Percentiles rank a stretch among this genome's conserved stretches.
phyloP scores from a whole-genome alignment of 352 stramenopile genomes.

The Globisporangium spiculum region DNA sequence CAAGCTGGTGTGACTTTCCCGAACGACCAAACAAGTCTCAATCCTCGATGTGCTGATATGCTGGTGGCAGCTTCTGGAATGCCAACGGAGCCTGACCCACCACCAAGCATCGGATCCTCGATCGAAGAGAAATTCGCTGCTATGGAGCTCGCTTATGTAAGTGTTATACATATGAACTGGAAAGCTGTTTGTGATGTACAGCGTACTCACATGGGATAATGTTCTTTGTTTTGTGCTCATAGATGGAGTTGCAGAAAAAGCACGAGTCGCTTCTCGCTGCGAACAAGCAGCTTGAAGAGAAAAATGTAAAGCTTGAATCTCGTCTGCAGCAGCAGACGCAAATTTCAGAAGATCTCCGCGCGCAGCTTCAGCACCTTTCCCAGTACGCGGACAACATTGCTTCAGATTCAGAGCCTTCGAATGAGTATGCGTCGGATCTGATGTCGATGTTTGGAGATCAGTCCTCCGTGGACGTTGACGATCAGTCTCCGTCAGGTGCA shows the following conservation, averaged over 20 bases:
- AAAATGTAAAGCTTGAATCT: slow-evolving; percentile 65
- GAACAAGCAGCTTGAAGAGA: slow-evolving; percentile 48
- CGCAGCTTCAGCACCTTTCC: slow-evolving; percentile 67
- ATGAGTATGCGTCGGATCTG: slow-evolving; percentile 48
- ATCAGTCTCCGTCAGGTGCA: slow-evolving; percentile 31
- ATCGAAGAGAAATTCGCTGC: slow-evolving; percentile 51
- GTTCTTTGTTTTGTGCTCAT: neutral
- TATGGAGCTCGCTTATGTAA: slow-evolving; percentile 41
- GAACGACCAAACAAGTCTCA: slow-evolving; percentile 13
- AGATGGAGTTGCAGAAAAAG: slow-evolving; percentile 56
- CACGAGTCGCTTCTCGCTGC: slow-evolving; percentile 44
- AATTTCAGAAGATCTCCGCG: slow-evolving; percentile 56
- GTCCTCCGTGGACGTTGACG: slow-evolving; percentile 28
- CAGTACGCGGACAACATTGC: slow-evolving; percentile 70
- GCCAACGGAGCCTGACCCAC: slow-evolving; percentile 15
- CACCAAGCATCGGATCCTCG: slow-evolving; percentile 18
- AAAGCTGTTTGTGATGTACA: neutral
- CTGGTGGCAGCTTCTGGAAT: slow-evolving; percentile 21
- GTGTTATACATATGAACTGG: neutral
- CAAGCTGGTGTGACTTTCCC: slow-evolving; percentile 19
- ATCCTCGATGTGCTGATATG: slow-evolving; percentile 9
- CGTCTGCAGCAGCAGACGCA: slow-evolving; percentile 63
- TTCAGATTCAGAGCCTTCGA: slow-evolving; percentile 48
- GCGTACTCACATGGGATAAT: neutral
- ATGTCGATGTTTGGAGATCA: slow-evolving; percentile 50